Evolutionary conservation across 2,329 filamentous ascomycete genomes (phyloP), one percentile per base, ranked within the genome.

Genomic region (Talaromyces verruculosus): DNA sequence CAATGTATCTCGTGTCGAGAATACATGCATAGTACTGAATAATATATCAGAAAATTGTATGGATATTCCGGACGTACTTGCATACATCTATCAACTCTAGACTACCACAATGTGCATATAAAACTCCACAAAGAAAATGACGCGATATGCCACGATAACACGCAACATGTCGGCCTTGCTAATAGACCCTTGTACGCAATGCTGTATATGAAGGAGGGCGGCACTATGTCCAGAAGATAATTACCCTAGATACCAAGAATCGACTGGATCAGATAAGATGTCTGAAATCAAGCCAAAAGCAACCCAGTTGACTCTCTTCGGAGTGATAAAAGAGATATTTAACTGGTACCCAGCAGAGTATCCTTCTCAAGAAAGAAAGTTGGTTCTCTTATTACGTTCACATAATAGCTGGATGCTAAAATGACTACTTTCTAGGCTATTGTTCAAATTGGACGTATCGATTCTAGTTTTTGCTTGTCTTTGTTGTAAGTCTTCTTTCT

Each of bases 291-390:
- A 59, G n/a, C 33, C 33, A 41, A 41, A 28, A 10, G 5, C 30
- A 10, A 13, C 3, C 66, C 68, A 37, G 43, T 61, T 68, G 25
- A 66, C 66, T 33, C 64, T 66, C 15, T 66, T 69, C 59, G 70
- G 66, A 5, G 51, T 73, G 0, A n/a, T 75, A 15, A 75, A 75
- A 30, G 74, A 75, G 51, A 64, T 76, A 0, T 75, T 76, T 61
- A 76, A 75, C 47, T 76, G 74, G 74, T 76, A 76, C 64, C 74
- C 74, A 1, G 72, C 73, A 2, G 41, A 68, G 0, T 76, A 76
- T 69, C 70, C 73, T 17, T 41, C 68, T 0, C 70, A 74, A n/a
- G 74, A 76, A 47, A 69, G 71, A 65, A 74, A 69, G 72, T 74
- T n/a, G 67, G 70, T 61, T 45, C 2, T n/a, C 37, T 39, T 15